Percentiles rank a stretch among this genome's conserved stretches.
phyloP scores from a whole-genome alignment of 371 early-diverging fungal species.

The Syncephalastrum contaminatum region DNA sequence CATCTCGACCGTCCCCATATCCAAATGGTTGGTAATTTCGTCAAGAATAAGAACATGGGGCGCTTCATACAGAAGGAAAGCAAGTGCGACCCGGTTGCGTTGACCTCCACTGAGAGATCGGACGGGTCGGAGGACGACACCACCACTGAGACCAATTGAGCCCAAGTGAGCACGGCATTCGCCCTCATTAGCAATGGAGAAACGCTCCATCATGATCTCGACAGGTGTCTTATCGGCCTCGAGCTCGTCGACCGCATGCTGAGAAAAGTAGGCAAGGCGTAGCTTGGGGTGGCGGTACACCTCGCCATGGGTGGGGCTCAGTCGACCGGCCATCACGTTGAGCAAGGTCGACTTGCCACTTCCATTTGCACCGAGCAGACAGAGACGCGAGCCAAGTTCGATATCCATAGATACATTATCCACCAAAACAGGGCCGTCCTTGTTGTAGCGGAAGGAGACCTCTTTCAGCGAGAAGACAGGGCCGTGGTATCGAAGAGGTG shows the following conservation, averaged over 20 bases:
- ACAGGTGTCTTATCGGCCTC: conserved; percentile 51
- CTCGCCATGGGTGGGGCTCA: conserved; percentile 54
- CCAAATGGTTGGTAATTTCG: conserved; percentile 85
- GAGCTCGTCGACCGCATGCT: conserved; percentile 72
- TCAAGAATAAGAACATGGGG: conserved; percentile 83
- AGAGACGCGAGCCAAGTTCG: conserved; percentile 59
- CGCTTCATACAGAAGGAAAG: conserved; percentile 55
- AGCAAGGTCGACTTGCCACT: conserved; percentile 85
- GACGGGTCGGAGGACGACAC: conserved; percentile 50
- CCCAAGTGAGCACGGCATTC: conserved; percentile 68
- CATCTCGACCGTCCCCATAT: conserved; percentile 73
- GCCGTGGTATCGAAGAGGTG: conserved; percentile 60
- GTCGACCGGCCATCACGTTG: conserved; percentile 65
- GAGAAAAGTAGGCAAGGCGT: conserved; percentile 77
- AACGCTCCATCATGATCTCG: conserved; percentile 42
- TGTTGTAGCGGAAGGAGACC: conserved; percentile 57
- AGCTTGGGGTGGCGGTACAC: conserved; percentile 59
- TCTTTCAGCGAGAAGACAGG: conserved; percentile 63
- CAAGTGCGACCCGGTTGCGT: conserved; percentile 72
- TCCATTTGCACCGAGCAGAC: conserved; percentile 79
- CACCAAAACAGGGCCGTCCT: conserved; percentile 37
- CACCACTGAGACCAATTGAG: conserved; percentile 65
- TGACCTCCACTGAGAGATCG: conserved; percentile 73
- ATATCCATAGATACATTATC: conserved; percentile 62
- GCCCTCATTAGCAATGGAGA: conserved; percentile 53